phyloP scores from a whole-genome alignment of 2,329 filamentous ascomycete genomes.

The Colletotrichum lini region DNA sequence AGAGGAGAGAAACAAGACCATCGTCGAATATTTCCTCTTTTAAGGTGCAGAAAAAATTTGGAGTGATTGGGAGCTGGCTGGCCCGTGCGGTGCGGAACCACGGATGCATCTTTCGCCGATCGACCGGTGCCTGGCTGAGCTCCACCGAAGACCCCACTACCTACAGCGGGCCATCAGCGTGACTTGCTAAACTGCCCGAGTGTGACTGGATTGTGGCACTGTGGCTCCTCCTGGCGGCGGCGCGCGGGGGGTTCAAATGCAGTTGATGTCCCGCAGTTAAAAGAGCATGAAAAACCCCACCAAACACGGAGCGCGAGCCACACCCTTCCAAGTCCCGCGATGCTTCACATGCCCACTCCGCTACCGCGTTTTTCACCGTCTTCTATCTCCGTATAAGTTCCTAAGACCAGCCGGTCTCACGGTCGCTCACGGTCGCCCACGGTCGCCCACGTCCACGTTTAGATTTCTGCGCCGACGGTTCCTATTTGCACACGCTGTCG shows the following conservation, averaged over 20 bases:
- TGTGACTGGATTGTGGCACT: constrained; percentile 2
- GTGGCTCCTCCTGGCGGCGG: constrained; percentile 20
- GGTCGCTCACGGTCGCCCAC: not conserved
- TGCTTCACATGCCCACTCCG: constrained; percentile 31
- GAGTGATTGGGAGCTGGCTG: constrained; percentile 37
- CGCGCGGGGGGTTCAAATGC: constrained; percentile 36
- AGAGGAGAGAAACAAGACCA: not conserved
- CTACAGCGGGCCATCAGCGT: not conserved
- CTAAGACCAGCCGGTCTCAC: not conserved
- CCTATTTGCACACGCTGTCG: not conserved
- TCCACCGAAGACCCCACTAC: not conserved
- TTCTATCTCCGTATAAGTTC: constrained; percentile 24
- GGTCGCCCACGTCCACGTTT: too few species aligned
- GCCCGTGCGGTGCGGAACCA: constrained; percentile 31
- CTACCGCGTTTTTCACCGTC: constrained; percentile 15
- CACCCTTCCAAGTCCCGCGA: constrained; percentile 20
- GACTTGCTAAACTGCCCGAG: not conserved
- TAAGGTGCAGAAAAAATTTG: constrained; percentile 34
- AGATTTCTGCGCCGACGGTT: not conserved
- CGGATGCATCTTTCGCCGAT: constrained; percentile 38
- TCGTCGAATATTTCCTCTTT: constrained; percentile 21
- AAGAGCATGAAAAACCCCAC: constrained; percentile 41
- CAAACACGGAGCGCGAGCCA: constrained; percentile 23
- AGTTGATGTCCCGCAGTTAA: constrained; percentile 33
- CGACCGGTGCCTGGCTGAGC: not conserved